Percentiles rank a stretch among this genome's conserved stretches.
Evolutionary conservation across 805 yeast genomes (phyloP).

Genomic region (Yarrowia keelungensis): DNA sequence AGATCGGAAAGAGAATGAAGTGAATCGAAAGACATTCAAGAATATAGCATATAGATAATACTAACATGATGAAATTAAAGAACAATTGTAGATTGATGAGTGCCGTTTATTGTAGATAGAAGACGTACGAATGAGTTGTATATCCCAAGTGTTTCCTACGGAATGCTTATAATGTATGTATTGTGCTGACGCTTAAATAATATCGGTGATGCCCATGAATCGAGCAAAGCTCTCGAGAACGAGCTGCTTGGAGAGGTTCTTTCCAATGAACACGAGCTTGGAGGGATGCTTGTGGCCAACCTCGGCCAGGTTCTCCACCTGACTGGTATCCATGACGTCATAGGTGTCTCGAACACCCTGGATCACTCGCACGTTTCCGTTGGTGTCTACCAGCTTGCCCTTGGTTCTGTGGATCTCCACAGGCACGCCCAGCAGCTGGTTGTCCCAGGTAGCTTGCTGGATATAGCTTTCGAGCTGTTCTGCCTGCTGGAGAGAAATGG

Average conservation of each 20-base stretch:
- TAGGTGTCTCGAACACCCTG: conserved; percentile 96
- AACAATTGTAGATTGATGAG: background rate
- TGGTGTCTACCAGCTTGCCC: conserved; percentile 64
- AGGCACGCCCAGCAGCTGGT: conserved; percentile 51
- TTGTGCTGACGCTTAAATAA: background rate
- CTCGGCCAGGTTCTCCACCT: conserved; percentile 44
- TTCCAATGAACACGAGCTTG: conserved; percentile 79
- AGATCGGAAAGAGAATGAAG: conserved; percentile 43
- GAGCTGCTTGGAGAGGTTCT: conserved; percentile 55
- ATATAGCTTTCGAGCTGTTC: conserved; percentile 64
- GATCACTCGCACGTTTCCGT: conserved; percentile 60
- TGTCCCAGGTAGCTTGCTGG: conserved; percentile 81
- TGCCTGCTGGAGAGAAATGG: conserved; percentile 53
- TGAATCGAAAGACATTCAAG: conserved; percentile 35
- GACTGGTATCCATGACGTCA: conserved; percentile 64
- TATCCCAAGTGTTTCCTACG: too few species aligned
- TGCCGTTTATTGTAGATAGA: background rate
- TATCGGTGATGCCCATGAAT: conserved; percentile 13
- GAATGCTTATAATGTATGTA: background rate
- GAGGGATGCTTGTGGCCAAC: conserved; percentile 54
- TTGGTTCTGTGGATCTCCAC: conserved; percentile 83
- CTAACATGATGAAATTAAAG: background rate
- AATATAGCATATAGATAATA: conserved; percentile 29
- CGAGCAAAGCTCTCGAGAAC: conserved; percentile 38
- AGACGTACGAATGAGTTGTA: background rate